A percentile compares a stretch with the other conserved stretches of the same genome.
Conservation (phyloP, 1,284 basidiomycete species). For the Marasmius fiardii region DNA sequence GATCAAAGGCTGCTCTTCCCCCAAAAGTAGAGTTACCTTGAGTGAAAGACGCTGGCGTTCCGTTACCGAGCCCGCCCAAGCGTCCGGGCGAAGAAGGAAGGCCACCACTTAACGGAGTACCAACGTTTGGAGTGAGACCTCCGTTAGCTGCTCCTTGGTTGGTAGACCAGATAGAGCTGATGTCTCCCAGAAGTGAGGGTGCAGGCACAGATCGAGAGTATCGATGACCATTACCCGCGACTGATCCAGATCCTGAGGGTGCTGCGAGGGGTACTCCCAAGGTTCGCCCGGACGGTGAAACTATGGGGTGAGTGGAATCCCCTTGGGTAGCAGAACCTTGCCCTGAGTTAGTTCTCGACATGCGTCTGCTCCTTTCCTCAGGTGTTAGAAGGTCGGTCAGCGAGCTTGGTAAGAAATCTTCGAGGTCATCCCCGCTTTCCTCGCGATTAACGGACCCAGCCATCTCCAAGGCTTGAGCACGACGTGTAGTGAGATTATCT, state of each 20-base stretch:
- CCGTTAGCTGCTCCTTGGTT: conserved; percentile 27
- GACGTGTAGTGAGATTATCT: background rate
- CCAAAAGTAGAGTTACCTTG: conserved; percentile 15
- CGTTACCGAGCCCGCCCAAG: conserved; percentile 16
- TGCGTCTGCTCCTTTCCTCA: conserved; percentile 71
- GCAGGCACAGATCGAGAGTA: conserved; percentile 79
- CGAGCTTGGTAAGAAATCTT: conserved; percentile 85
- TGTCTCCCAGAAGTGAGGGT: conserved; percentile 65
- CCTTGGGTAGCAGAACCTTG: conserved; percentile 26
- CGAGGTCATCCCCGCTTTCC: conserved; percentile 73
- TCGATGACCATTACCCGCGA: conserved; percentile 50
- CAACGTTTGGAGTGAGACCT: conserved; percentile 11
- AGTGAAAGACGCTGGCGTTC: conserved; percentile 26
- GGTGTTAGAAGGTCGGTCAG: conserved; percentile 87
- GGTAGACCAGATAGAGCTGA: conserved; percentile 71
- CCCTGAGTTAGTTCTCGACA: conserved; percentile 66
- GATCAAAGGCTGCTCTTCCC: conserved; percentile 32
- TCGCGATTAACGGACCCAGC: conserved; percentile 33
- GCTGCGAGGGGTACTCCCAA: conserved; percentile 19
- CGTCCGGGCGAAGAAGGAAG: conserved; percentile 21
- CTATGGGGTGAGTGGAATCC: background rate
- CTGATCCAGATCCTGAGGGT: conserved; percentile 18
- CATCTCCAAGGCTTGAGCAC: background rate
- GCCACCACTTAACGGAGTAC: conserved; percentile 17
- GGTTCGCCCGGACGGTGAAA: conserved; percentile 13